Evolutionary conservation across 2,329 filamentous ascomycete species (phyloP), one percentile per base, ranked within the genome.

Genomic region (Ceratocystis eucalypticola): DNA sequence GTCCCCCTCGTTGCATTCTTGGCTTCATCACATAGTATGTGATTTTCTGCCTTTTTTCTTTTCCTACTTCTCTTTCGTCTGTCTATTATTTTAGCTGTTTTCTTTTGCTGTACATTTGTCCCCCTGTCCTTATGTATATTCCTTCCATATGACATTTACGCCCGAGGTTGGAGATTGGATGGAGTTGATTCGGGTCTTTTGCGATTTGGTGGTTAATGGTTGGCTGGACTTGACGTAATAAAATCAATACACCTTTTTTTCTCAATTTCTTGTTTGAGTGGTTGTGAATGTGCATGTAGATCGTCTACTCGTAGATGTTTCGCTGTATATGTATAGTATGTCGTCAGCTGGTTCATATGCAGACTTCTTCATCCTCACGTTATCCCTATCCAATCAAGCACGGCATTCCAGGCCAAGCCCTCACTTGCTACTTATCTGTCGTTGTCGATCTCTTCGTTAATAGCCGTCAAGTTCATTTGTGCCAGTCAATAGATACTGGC

Each of bases 401-500:
- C 37, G 37, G 37, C 8, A 41, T 12, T 10, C 37, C 37, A 12
- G 37, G 37, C 37, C 37, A 20, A 46, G 61, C 22, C 46, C 8
- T 65, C 37, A n/a, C 33, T n/a, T 22, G 37, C 37, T 64, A 7
- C 10, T 46, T 57, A 44, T 33, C 17, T 59, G 12, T 50, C 28
- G 41, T 33, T 17, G 61, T 15, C 45, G 8, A 50, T 61, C 12
- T 41, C 4, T 37, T 41, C 8, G 59, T 62, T 37, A 62, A 62
- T 20, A 22, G 59, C 53, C 50, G 10, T 63, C 30, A 67, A 12
- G 28, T 62, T 64, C 48, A 64, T 30, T 59, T 25, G 46, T 8
- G 6, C 46, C 46, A 17, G 25, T 68, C 33, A 37, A 37, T 53
- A 63, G 33, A 5, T 15, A 66, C 57, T 65, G 48, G 65, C 20